These are phyloP conservation scores for Mycena sanguinolenta DNA, from an alignment of 768 basidiomycete species.

Conservation along the genomic window DNA sequence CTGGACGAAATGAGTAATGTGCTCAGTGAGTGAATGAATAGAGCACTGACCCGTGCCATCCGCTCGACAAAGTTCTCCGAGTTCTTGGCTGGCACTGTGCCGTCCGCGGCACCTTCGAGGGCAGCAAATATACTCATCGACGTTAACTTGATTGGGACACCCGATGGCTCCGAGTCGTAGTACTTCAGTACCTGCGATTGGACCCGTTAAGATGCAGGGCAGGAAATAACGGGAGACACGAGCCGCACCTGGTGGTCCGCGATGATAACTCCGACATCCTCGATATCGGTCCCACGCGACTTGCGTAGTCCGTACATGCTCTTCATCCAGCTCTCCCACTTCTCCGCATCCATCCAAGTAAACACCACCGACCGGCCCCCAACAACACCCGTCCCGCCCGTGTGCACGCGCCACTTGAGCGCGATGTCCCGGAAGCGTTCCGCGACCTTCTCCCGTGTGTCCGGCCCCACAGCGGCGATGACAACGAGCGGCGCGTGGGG, in stretches of 20 bases:
- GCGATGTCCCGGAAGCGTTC: constrained; percentile 66
- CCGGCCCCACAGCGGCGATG: constrained; percentile 66
- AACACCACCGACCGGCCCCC: constrained; percentile 78
- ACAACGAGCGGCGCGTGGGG: constrained; percentile 83
- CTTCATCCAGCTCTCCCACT: constrained; percentile 92
- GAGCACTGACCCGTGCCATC: constrained; percentile 64
- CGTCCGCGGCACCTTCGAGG: constrained; percentile 73
- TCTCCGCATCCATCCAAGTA: constrained; percentile 88
- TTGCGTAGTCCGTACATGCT: constrained; percentile 84
- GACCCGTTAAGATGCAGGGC: neutral
- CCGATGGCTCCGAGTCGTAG: constrained; percentile 75
- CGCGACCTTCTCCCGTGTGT: constrained; percentile 55
- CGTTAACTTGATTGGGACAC: constrained; percentile 69
- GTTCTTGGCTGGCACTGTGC: constrained; percentile 64
- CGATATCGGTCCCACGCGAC: constrained; percentile 43
- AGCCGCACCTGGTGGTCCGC: constrained; percentile 81
- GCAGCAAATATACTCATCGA: constrained; percentile 71
- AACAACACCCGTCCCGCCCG: constrained; percentile 54
- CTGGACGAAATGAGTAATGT: constrained; percentile 41
- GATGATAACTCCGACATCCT: constrained; percentile 71
- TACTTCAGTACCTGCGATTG: constrained; percentile 74
- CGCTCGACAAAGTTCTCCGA: constrained; percentile 83
- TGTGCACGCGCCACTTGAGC: constrained; percentile 69
- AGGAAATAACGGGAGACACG: neutral
- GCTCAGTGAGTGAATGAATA: neutral